A percentile compares a stretch with the other conserved stretches of the same genome.
Conservation (phyloP, 129 eudicot genomes). For the Pseudognaphalium luteoalbum region DNA sequence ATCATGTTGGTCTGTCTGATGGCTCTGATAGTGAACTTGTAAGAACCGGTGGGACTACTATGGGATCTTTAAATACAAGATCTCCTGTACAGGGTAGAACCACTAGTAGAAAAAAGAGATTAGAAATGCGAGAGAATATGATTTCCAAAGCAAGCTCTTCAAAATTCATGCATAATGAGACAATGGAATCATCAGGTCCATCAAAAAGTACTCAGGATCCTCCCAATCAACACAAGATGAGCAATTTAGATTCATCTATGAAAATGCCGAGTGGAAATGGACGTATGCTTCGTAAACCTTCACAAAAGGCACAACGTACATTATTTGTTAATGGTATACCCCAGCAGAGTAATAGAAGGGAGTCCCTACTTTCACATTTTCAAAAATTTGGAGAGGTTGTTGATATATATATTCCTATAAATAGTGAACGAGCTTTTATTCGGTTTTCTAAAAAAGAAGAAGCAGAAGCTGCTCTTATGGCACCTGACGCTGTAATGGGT, state of each 20-base stretch:
- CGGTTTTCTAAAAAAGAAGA: constrained; percentile 87
- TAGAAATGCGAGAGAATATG: constrained; percentile 45
- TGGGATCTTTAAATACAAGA: background rate
- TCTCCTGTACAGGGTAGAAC: constrained; percentile 58
- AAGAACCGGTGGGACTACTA: constrained; percentile 37
- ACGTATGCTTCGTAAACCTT: constrained; percentile 44
- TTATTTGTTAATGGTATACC: constrained; percentile 82
- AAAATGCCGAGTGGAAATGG: constrained; percentile 46
- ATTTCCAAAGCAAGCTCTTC: constrained; percentile 45
- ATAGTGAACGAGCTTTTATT: constrained; percentile 84
- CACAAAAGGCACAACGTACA: constrained; percentile 79
- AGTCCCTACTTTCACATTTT: constrained; percentile 78
- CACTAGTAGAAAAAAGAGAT: constrained; percentile 43
- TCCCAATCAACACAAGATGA: constrained; percentile 2
- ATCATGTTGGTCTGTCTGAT: constrained; percentile 13
- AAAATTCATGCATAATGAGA: constrained; percentile 31
- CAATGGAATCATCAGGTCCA: constrained; percentile 32
- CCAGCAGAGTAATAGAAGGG: constrained; percentile 62
- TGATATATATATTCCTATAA: constrained; percentile 57
- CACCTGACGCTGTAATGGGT: constrained; percentile 98
- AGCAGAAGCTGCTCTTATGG: constrained; percentile 76
- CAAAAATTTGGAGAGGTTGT: constrained; percentile 82
- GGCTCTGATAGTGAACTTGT: constrained; percentile 44
- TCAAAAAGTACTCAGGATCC: constrained; percentile 19
- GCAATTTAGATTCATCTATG: constrained; percentile 33